Conservation (phyloP, 441 rosid species). For the Manihot esculenta region DNA sequence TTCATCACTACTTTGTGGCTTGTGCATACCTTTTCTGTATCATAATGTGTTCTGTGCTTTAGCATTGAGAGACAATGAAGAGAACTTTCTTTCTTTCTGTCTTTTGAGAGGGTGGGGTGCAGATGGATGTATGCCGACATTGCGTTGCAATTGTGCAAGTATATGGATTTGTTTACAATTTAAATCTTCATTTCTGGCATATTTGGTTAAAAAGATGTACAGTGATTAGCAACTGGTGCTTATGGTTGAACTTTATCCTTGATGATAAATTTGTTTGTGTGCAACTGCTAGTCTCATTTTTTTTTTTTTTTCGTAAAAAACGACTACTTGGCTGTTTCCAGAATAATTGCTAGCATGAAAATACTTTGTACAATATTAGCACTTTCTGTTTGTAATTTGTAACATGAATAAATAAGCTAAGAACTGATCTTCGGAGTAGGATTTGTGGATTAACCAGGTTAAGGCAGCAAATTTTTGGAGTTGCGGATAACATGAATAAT, state of each 20-base stretch:
- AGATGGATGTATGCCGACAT: background rate
- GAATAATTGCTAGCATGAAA: background rate
- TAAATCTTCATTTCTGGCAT: background rate
- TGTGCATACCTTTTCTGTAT: conserved; percentile 3
- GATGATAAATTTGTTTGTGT: background rate
- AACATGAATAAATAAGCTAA: too few species aligned
- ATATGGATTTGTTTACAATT: background rate
- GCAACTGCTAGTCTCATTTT: background rate
- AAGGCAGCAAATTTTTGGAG: too few species aligned
- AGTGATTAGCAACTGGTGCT: background rate
- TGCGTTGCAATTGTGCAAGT: background rate
- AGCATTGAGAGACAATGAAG: background rate
- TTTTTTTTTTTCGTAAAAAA: background rate
- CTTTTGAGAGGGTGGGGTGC: too few species aligned
- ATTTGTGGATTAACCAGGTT: too few species aligned
- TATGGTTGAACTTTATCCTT: background rate
- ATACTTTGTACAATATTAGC: background rate
- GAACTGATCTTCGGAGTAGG: too few species aligned
- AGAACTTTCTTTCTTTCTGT: too few species aligned
- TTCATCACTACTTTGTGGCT: background rate
- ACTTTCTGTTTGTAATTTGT: background rate
- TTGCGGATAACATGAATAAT: background rate
- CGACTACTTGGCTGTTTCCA: background rate
- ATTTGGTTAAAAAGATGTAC: background rate
- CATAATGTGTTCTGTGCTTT: background rate